phyloP scores from a whole-genome alignment of 176 grass and related monocot species.

The Musa beccarii region DNA sequence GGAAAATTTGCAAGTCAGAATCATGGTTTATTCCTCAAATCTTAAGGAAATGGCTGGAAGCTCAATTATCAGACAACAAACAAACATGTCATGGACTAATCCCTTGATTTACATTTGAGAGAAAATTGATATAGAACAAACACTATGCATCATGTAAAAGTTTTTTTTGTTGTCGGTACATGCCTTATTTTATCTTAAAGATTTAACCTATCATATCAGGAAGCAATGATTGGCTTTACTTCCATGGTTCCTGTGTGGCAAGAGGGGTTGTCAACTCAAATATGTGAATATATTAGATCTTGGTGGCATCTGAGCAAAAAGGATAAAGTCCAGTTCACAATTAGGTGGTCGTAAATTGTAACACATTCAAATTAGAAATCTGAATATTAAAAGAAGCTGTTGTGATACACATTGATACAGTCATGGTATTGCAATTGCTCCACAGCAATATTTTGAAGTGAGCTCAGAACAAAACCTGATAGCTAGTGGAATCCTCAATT shows the following conservation, averaged over 20 bases:
- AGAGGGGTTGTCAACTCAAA: not conserved
- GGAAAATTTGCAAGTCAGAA: too few species aligned
- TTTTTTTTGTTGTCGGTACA: too few species aligned
- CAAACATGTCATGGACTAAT: not conserved
- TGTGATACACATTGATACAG: not conserved
- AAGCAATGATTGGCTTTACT: too few species aligned
- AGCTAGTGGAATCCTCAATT: not conserved
- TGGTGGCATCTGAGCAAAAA: not conserved
- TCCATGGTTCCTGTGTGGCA: not conserved
- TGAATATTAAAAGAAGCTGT: not conserved
- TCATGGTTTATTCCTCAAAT: too few species aligned
- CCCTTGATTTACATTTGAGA: not conserved
- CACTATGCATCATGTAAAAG: too few species aligned
- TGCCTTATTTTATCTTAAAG: too few species aligned
- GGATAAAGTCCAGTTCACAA: not conserved
- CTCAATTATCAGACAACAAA: not conserved
- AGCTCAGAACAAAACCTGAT: not conserved
- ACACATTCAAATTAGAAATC: not conserved
- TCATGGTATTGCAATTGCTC: not conserved
- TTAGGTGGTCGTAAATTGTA: not conserved
- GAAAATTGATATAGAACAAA: not conserved
- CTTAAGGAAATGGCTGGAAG: not conserved
- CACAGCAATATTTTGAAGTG: not conserved
- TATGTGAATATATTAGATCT: not conserved
- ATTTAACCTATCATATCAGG: too few species aligned